Conservation (phyloP, 2,329 filamentous ascomycete species). For the Aspergillus sp. region DNA sequence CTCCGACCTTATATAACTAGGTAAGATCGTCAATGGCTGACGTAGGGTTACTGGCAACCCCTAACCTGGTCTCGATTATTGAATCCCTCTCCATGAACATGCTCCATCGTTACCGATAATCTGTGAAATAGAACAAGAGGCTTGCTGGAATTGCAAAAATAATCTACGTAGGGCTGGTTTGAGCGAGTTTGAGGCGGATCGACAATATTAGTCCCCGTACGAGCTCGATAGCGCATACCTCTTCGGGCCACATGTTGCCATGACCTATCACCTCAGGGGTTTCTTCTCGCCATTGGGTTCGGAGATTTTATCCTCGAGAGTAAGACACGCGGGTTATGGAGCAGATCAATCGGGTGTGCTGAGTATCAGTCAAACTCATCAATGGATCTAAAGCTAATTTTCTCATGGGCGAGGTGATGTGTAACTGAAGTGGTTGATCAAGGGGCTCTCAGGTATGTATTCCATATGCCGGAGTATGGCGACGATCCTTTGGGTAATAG, state of each 20-base stretch:
- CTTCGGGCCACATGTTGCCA: not conserved
- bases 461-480: not conserved
- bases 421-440: not conserved
- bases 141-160: not conserved
- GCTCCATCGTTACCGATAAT: not conserved
- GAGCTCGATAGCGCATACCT: not conserved
- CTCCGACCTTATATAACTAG: not conserved
- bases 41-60: not conserved
- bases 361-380: not conserved
- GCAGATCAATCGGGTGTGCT: not conserved
- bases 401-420: not conserved
- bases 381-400: not conserved
- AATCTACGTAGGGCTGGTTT: not conserved
- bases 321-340: not conserved
- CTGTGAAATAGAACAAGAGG: not conserved
- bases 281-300: not conserved
- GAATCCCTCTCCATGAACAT: not conserved
- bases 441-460: not conserved
- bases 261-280: not conserved
- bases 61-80: not conserved
- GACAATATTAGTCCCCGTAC: not conserved
- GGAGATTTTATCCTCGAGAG: not conserved
- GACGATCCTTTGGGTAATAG: not conserved
- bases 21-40: not conserved
- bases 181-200: not conserved